Evolutionary conservation across 2,329 filamentous ascomycete genomes (phyloP).

Genomic region (Clarireedia monteithiana): DNA sequence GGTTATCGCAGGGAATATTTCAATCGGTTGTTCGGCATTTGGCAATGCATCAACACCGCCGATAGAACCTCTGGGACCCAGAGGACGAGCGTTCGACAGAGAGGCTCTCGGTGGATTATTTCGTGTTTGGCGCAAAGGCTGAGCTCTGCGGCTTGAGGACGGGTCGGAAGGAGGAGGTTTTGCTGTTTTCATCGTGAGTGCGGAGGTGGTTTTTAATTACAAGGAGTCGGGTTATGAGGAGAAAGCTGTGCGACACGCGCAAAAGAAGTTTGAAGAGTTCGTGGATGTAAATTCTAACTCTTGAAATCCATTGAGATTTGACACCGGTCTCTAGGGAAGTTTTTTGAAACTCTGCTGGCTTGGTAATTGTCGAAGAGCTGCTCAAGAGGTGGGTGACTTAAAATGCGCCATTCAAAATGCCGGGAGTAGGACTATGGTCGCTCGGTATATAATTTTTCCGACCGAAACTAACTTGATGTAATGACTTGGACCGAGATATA

Average conservation of each 20-base stretch:
- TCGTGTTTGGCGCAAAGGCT: constrained; percentile 57
- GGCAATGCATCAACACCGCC: constrained; percentile 30
- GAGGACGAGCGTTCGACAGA: constrained; percentile 38
- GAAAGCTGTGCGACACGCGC: constrained; percentile 18
- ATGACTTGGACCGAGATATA: neutral
- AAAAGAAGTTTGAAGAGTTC: constrained; percentile 10
- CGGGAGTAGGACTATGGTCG: neutral
- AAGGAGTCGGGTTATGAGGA: constrained; percentile 12
- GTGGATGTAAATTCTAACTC: constrained; percentile 8
- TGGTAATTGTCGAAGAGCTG: constrained; percentile 7
- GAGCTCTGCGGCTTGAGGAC: constrained; percentile 48
- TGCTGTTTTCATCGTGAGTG: constrained; percentile 28
- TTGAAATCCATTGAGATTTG: constrained; percentile 17
- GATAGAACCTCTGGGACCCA: constrained; percentile 36
- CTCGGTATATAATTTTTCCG: neutral
- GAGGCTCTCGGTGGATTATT: constrained; percentile 54
- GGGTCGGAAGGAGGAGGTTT: constrained; percentile 24
- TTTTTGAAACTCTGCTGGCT: neutral
- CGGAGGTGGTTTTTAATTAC: constrained; percentile 12
- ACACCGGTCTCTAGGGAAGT: constrained; percentile 3
- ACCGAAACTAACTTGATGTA: neutral
- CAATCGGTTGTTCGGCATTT: constrained; percentile 45
- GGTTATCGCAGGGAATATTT: constrained; percentile 58
- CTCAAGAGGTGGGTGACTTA: constrained; percentile 4
- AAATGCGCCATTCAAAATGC: constrained; percentile 2